Percentiles rank a stretch among this genome's conserved stretches.
Conservation (phyloP, 495 filamentous ascomycete genomes). For the Aeminium ludgeri region DNA sequence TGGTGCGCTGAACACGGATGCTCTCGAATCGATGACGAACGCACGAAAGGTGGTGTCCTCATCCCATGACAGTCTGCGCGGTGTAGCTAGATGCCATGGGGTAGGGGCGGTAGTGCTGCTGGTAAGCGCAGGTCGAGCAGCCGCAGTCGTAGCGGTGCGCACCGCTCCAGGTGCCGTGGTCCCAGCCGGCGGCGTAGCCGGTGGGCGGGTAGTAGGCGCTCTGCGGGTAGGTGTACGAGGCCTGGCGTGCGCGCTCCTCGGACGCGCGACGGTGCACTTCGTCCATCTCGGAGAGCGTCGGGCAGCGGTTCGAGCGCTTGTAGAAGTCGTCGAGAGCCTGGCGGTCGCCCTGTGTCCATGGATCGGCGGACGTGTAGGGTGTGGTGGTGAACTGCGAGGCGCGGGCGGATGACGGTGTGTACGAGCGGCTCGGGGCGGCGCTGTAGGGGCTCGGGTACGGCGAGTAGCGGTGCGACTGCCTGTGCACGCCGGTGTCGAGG, state of each 20-base stretch:
- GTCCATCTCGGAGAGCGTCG: constrained; percentile 22
- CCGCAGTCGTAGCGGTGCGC: constrained; percentile 43
- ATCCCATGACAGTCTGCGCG: constrained; percentile 25
- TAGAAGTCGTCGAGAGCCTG: constrained; percentile 31
- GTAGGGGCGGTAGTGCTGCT: constrained; percentile 39
- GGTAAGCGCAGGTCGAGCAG: constrained; percentile 49
- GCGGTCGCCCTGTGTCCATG: constrained; percentile 42
- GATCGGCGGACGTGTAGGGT: constrained; percentile 23
- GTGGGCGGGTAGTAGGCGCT: constrained; percentile 18
- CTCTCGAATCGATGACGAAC: too few relatives aligned
- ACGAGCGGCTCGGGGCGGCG: constrained; percentile 15
- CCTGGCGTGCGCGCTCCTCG: constrained; percentile 22
- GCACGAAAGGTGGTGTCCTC: constrained; percentile 27
- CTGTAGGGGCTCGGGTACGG: constrained; percentile 27
- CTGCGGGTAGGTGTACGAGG: constrained; percentile 14
- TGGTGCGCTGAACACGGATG: too few relatives aligned
- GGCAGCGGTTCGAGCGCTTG: constrained; percentile 22
- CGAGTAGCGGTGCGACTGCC: constrained; percentile 20
- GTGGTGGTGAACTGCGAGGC: constrained; percentile 29
- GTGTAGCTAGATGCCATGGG: constrained; percentile 40
- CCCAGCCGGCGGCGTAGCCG: constrained; percentile 17
- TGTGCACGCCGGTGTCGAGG: constrained; percentile 48
- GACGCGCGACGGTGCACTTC: constrained; percentile 32
- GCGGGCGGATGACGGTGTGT: constrained; percentile 19
- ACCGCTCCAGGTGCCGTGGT: constrained; percentile 19